Percentiles rank a stretch among this genome's conserved stretches.
These are phyloP conservation scores for Aspergillus indologenus DNA, from an alignment of 495 filamentous ascomycete genomes.

Conservation along the genomic window DNA sequence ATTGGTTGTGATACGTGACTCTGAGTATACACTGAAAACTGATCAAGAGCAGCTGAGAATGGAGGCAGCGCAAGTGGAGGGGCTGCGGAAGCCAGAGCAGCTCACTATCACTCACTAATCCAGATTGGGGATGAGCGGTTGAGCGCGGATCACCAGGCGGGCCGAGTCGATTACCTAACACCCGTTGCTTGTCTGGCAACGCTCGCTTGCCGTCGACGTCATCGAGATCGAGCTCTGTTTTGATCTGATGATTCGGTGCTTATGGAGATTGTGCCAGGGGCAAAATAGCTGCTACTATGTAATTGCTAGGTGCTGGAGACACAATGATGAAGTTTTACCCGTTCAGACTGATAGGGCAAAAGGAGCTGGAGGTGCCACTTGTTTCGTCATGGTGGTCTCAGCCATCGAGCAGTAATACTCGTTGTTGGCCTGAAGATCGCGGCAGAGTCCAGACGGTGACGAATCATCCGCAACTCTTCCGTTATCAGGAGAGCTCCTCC, in stretches of 20 bases:
- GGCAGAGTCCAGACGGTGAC: background rate
- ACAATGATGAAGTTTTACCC: background rate
- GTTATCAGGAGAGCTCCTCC: background rate
- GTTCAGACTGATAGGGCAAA: background rate
- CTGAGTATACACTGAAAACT: too few relatives aligned
- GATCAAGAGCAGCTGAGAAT: background rate
- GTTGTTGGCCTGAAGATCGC: background rate
- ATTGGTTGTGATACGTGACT: too few relatives aligned
- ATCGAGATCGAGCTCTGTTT: conserved; percentile 5
- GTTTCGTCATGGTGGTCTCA: conserved; percentile 27
- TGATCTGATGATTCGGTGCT: background rate
- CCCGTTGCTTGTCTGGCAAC: background rate
- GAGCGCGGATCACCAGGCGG: conserved; percentile 9
- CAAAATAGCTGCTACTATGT: too few relatives aligned
- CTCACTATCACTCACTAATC: conserved; percentile 6
- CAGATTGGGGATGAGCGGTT: background rate
- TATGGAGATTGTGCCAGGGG: too few relatives aligned
- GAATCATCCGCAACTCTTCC: background rate
- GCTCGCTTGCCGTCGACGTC: conserved; percentile 10
- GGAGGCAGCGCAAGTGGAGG: background rate
- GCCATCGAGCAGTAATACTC: conserved; percentile 4
- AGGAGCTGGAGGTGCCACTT: background rate
- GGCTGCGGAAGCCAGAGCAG: conserved; percentile 7
- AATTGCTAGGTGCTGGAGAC: background rate
- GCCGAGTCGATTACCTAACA: conserved; percentile 3